Evolutionary conservation across 352 stramenopile species (phyloP).

Genomic region (Pythium aphanidermatum): DNA sequence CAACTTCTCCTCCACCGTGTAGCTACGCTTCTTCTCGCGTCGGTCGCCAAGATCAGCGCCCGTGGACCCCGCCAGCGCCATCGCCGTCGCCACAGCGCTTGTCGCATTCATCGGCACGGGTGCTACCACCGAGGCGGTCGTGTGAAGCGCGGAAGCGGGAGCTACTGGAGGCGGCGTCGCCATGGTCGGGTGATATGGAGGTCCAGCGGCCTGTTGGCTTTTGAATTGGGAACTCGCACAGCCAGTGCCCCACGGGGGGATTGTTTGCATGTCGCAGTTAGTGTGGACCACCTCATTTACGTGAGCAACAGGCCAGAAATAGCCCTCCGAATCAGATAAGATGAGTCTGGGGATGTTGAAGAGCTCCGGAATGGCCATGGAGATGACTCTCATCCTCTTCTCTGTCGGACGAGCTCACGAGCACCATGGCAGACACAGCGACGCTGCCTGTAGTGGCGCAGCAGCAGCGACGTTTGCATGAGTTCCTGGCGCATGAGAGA

Average conservation of each 20-base stretch:
- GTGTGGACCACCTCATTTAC: constrained; percentile 10
- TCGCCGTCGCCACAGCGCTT: not conserved
- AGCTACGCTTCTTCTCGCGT: constrained; percentile 66
- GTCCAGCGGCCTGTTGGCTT: too few species aligned
- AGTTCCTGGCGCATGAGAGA: constrained; percentile 39
- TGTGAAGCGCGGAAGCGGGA: not conserved
- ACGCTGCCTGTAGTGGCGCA: constrained; percentile 10
- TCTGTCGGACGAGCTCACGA: not conserved
- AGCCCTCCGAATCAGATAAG: constrained; percentile 10
- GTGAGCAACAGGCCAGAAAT: not conserved
- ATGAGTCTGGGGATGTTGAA: not conserved
- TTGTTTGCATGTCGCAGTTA: not conserved
- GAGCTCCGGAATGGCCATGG: too few species aligned
- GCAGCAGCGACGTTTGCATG: constrained; percentile 31
- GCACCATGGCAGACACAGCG: constrained; percentile 4
- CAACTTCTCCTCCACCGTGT: constrained; percentile 68
- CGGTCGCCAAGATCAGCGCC: constrained; percentile 1
- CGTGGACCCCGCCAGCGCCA: constrained; percentile 1
- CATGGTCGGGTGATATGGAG: not conserved
- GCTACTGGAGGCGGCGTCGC: not conserved
- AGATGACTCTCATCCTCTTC: too few species aligned
- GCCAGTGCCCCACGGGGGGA: constrained; percentile 21
- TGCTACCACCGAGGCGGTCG: too few species aligned
- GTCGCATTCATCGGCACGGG: too few species aligned
- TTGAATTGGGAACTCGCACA: too few species aligned